Conservation (phyloP, 768 basidiomycete species). For the Filobasidium floriforme region DNA sequence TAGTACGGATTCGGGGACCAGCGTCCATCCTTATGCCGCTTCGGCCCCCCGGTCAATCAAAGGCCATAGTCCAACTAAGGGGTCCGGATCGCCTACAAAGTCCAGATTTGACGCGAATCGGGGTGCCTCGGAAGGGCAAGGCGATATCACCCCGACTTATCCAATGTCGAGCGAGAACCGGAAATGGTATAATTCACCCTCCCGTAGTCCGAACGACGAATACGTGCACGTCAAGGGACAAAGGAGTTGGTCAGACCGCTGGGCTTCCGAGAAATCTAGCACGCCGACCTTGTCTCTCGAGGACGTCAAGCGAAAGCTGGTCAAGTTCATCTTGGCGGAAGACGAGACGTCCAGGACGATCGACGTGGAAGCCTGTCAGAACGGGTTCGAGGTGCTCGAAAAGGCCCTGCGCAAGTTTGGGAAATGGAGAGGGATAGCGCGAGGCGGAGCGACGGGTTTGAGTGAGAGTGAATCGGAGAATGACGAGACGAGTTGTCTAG, state of each 20-base stretch:
- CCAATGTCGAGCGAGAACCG: background rate
- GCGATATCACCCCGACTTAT: slow-evolving; percentile 6
- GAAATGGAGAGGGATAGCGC: slow-evolving; percentile 48
- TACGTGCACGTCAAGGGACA: background rate
- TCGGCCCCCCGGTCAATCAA: background rate
- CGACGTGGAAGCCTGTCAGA: slow-evolving; percentile 64
- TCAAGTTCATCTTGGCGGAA: slow-evolving; percentile 80
- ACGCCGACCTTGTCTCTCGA: slow-evolving; percentile 54
- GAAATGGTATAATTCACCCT: background rate
- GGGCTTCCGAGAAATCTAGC: background rate
- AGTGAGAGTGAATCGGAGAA: slow-evolving; percentile 62
- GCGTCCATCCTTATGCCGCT: slow-evolving; percentile 6
- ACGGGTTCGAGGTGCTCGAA: slow-evolving; percentile 78
- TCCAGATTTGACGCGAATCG: background rate
- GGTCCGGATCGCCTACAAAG: background rate
- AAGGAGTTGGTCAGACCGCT: background rate
- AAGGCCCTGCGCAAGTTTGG: slow-evolving; percentile 84
- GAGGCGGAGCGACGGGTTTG: slow-evolving; percentile 31
- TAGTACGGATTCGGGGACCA: background rate
- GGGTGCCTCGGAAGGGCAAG: background rate
- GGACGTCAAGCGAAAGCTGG: slow-evolving; percentile 70
- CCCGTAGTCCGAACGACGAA: slow-evolving; percentile 2
- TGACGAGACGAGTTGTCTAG: slow-evolving; percentile 50
- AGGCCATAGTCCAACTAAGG: background rate
- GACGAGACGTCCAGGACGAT: slow-evolving; percentile 66